Conservation (phyloP, 2,329 filamentous ascomycete species). For the Penicillium sclerotiorum region DNA sequence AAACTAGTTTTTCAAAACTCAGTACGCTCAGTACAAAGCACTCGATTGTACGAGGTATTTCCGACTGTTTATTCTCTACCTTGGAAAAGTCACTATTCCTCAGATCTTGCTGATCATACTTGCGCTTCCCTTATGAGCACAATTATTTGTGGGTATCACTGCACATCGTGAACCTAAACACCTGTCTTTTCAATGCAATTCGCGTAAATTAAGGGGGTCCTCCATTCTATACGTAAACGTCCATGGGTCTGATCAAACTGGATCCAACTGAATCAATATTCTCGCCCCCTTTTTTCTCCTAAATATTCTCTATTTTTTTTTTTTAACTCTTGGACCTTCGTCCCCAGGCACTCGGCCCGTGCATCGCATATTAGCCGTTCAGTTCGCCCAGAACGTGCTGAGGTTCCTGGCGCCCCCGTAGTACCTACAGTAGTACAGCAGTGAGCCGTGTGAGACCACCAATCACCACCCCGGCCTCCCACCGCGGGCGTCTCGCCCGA, state of each 20-base stretch:
- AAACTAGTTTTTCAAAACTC: too few relatives aligned
- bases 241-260: not conserved
- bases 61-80: not conserved
- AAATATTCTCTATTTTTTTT: not conserved
- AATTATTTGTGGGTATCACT: not conserved
- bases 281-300: not conserved
- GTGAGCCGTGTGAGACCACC: constrained; percentile 9
- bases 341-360: not conserved
- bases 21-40: too few relatives aligned
- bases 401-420: not conserved
- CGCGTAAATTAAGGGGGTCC: constrained; percentile 9
- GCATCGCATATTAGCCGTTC: not conserved
- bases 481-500: constrained; percentile 9
- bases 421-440: not conserved
- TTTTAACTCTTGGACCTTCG: too few relatives aligned
- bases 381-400: constrained; percentile 2
- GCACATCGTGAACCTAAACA: not conserved
- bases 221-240: constrained; percentile 2
- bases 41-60: too few relatives aligned
- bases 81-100: not conserved
- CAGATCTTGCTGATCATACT: too few relatives aligned
- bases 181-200: not conserved
- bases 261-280: not conserved
- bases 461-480: constrained; percentile 7
- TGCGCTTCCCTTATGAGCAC: not conserved